Evolutionary conservation across 169 alveolate species (phyloP).

Genomic region (Plasmodium knowlesi): DNA sequence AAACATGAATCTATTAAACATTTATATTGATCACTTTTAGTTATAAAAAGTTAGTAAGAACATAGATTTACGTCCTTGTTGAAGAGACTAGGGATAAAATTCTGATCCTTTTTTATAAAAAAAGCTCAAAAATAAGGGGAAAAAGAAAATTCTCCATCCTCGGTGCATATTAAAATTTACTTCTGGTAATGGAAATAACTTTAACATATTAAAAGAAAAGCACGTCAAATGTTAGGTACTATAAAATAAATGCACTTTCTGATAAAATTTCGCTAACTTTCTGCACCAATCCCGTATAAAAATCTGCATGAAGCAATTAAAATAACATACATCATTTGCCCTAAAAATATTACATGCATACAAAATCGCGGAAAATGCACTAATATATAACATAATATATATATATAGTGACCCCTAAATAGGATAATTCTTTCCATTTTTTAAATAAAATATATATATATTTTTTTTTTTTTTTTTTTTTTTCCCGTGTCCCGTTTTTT

Average conservation of each 20-base stretch:
- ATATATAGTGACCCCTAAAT: background rate
- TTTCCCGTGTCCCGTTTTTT: background rate
- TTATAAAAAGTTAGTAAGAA: no score
- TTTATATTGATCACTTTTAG: background rate
- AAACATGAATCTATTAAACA: no score
- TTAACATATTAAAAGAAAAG: no score
- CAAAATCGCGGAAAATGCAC: background rate
- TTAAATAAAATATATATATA: no score
- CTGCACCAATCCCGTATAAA: background rate
- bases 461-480: no score
- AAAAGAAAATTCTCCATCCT: background rate
- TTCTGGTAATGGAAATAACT: background rate
- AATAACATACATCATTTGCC: background rate
- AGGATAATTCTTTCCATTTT: background rate
- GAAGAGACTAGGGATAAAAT: background rate
- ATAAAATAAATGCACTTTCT: background rate
- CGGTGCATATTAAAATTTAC: background rate
- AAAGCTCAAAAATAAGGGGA: background rate
- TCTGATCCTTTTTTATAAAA: background rate
- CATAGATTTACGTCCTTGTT: background rate
- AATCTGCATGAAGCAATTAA: background rate
- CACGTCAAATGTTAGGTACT: background rate
- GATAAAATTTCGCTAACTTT: background rate
- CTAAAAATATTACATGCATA: background rate
- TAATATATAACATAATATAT: no score